phyloP scores from a whole-genome alignment of 345 rosid species.

The rapeseed (Brassica napus) region DNA sequence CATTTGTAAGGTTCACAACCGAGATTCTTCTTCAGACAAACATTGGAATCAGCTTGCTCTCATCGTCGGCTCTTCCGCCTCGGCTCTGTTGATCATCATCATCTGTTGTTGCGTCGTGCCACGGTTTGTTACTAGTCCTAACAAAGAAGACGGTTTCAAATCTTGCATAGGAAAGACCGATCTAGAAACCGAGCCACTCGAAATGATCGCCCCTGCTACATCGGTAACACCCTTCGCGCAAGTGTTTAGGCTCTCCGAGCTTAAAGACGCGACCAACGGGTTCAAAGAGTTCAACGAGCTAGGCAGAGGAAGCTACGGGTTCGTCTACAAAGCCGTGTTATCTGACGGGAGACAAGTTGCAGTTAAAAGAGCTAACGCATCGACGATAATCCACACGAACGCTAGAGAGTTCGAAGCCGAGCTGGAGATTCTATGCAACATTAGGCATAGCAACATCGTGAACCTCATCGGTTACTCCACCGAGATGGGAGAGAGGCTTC shows the following conservation, averaged over 20 bases:
- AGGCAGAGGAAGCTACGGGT: constrained; percentile 89
- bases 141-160: constrained; percentile 54
- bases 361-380: constrained; percentile 90
- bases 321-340: constrained; percentile 80
- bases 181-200: constrained; percentile 45
- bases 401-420: constrained; percentile 79
- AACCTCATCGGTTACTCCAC: constrained; percentile 83
- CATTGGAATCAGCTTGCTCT: constrained; percentile 52
- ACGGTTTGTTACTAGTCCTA: constrained; percentile 30
- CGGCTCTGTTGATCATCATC: constrained; percentile 48
- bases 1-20: constrained; percentile 54
- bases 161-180: constrained; percentile 64
- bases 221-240: constrained; percentile 60
- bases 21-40: constrained; percentile 48
- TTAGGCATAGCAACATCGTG: constrained; percentile 77
- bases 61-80: constrained; percentile 50
- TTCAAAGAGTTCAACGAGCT: constrained; percentile 94
- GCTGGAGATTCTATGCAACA: constrained; percentile 69
- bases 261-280: constrained; percentile 90
- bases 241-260: constrained; percentile 76
- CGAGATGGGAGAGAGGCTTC: constrained; percentile 87
- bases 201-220: constrained; percentile 42
- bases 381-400: constrained; percentile 86
- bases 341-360: constrained; percentile 86
- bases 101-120: constrained; percentile 58